phyloP scores from a whole-genome alignment of 345 rosid species.

The Euphorbia pulcherrima region DNA sequence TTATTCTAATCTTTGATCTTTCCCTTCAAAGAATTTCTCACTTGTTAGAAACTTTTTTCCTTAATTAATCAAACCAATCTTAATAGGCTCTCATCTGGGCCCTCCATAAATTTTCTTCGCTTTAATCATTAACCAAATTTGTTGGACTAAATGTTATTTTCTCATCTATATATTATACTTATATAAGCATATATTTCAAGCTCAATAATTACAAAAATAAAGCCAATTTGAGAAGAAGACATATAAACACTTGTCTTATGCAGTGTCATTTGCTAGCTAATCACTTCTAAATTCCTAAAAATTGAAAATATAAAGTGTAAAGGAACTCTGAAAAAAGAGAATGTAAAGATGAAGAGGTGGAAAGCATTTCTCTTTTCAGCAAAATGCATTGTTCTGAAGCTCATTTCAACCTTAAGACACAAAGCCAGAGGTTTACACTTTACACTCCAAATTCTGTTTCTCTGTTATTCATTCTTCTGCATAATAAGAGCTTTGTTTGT shows the following conservation, averaged over 20 bases:
- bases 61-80: too few relatives aligned
- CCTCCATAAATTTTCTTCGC: too few relatives aligned
- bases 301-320: constrained; percentile 15
- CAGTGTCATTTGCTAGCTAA: constrained; percentile 30
- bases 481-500: background rate
- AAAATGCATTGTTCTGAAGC: constrained; percentile 36
- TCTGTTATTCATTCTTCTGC: background rate
- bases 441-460: background rate
- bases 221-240: background rate
- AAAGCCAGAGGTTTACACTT: constrained; percentile 35
- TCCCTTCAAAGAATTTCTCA: too few relatives aligned
- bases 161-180: too few relatives aligned
- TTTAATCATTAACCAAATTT: too few relatives aligned
- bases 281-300: constrained; percentile 21
- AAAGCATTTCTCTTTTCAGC: constrained; percentile 27
- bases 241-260: constrained; percentile 15
- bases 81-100: too few relatives aligned
- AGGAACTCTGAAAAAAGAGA: background rate
- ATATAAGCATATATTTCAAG: too few relatives aligned
- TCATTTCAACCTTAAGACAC: constrained; percentile 31
- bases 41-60: too few relatives aligned
- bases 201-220: background rate
- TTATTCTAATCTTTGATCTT: too few relatives aligned
- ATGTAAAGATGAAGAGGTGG: constrained; percentile 37
- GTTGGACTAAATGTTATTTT: too few relatives aligned